A percentile compares a stretch with the other conserved stretches of the same genome.
These are phyloP conservation scores for Trametes coccinea DNA, from an alignment of 768 basidiomycete genomes.

Conservation along the genomic window DNA sequence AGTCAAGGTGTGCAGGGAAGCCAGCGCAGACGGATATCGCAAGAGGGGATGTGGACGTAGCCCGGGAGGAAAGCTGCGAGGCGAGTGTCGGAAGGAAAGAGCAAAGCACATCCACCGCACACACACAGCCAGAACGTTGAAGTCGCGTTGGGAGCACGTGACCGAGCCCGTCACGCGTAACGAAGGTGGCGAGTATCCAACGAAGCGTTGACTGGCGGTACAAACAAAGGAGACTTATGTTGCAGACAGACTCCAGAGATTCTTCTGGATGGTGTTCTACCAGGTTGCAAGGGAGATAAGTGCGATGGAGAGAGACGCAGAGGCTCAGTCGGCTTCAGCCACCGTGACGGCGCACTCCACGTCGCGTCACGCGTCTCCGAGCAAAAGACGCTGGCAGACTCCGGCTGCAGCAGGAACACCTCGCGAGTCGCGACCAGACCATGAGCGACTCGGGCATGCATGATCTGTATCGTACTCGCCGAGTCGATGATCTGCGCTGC, in stretches of 20 bases:
- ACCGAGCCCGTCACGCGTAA: constrained; percentile 18
- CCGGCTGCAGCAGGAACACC: neutral
- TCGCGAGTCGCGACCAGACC: no score
- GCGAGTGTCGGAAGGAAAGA: constrained; percentile 2
- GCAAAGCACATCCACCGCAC: constrained; percentile 12
- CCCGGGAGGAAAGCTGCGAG: neutral
- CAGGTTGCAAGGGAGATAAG: no score
- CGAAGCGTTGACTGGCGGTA: no score
- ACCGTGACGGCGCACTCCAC: constrained; percentile 9
- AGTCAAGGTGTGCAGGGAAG: neutral
- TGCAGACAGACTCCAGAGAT: no score
- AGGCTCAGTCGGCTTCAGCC: neutral
- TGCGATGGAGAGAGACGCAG: no score
- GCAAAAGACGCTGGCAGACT: no score
- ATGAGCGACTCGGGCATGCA: no score
- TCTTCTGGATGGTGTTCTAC: no score
- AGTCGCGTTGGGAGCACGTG: constrained; percentile 31
- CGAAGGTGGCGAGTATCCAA: neutral
- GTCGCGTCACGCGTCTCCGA: constrained; percentile 5
- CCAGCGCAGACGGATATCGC: constrained; percentile 9
- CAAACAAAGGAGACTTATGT: no score
- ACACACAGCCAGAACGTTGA: constrained; percentile 28
- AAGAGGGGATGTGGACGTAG: constrained; percentile 5
- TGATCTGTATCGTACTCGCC: no score
- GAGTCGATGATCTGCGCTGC: no score